Percentiles rank a stretch among this genome's conserved stretches.
Conservation (phyloP, 306 rosid species). For the Lathyrus aphaca region DNA sequence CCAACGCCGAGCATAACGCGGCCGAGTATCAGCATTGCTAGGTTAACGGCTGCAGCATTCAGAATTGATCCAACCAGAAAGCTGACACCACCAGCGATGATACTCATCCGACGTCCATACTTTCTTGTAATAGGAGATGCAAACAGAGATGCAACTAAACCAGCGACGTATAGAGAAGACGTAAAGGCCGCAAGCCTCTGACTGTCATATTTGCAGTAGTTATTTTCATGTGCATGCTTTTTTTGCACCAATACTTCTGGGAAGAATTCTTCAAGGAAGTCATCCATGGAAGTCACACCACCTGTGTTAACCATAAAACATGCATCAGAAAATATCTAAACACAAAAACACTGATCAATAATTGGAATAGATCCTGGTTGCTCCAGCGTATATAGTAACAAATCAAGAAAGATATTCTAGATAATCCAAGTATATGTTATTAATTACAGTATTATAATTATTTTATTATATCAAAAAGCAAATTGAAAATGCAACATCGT, state of each 20-base stretch:
- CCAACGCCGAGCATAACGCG: slow-evolving; percentile 95
- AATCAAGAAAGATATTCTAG: neutral
- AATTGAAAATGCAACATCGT: too few species aligned
- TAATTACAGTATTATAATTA: too few species aligned
- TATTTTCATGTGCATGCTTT: slow-evolving; percentile 71
- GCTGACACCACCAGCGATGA: slow-evolving; percentile 75
- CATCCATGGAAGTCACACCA: slow-evolving; percentile 95
- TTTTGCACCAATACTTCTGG: slow-evolving; percentile 62
- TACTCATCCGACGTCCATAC: slow-evolving; percentile 75
- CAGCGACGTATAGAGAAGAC: slow-evolving; percentile 71
- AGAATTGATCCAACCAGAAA: slow-evolving; percentile 67
- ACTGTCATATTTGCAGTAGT: slow-evolving; percentile 88
- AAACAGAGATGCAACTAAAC: slow-evolving; percentile 70
- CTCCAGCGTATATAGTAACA: too few species aligned
- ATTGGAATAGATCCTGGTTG: too few species aligned
- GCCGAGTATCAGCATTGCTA: slow-evolving; percentile 77
- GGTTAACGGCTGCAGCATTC: slow-evolving; percentile 67
- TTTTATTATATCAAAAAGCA: too few species aligned
- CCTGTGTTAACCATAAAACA: slow-evolving; percentile 54
- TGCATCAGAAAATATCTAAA: slow-evolving; percentile 16
- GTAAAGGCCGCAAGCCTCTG: slow-evolving; percentile 93
- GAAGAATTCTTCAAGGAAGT: slow-evolving; percentile 76
- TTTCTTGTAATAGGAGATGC: slow-evolving; percentile 83
- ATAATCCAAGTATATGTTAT: neutral
- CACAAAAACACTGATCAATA: neutral